Base-by-base conservation (phyloP, 306 rosid genomes). In the Pterocarpus macrocarpus region DNA sequence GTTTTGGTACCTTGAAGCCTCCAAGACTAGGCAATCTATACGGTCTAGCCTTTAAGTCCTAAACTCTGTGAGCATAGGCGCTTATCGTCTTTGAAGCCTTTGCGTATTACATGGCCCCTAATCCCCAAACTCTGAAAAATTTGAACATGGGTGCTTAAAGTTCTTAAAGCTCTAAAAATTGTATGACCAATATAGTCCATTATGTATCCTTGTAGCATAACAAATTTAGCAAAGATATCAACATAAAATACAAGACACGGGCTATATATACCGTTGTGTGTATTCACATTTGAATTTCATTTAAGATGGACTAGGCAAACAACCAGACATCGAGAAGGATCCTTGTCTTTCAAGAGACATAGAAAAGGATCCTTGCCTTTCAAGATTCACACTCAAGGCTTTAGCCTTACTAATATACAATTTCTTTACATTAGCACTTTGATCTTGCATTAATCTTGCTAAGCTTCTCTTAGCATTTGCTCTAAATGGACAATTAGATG, bases 391-490 rank as follows among this genome's bases (percentile, higher is more conserved):
- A 35, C 73, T 84, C 84, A 95, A 81, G 64, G 85, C 71, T 11
- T 88, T 89, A 6, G 85, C 98, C 82, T 96, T 96, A 32, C 87
- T 93, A 43, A 86, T 93, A 41, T 96, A 93, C 78, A 93, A 71
- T 62, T 93, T 92, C 69, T 96, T 96, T 50, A 96, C 86, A 65
- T 96, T 96, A 2, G 91, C 80, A 12, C 87, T 72, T 49, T 96
- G 99, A 57, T 96, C 90, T 12, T 92, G 55, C 67, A 96, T 81
- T 75, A 96, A 83, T 30, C 92, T 86, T 10, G 78, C 92, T 50
- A 96, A 80, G 47, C 98, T 96, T 44, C 99, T 83, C 77, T 96
- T 96, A 0, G 99, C 99, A 47, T 93, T 93, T 2, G 94, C 72
- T 8, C 99, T 89, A 11, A 96, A 96, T 0, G 99, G 99, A 74